Conservation (phyloP, 2,329 filamentous ascomycete species). For the Stachybotrys echinatus region DNA sequence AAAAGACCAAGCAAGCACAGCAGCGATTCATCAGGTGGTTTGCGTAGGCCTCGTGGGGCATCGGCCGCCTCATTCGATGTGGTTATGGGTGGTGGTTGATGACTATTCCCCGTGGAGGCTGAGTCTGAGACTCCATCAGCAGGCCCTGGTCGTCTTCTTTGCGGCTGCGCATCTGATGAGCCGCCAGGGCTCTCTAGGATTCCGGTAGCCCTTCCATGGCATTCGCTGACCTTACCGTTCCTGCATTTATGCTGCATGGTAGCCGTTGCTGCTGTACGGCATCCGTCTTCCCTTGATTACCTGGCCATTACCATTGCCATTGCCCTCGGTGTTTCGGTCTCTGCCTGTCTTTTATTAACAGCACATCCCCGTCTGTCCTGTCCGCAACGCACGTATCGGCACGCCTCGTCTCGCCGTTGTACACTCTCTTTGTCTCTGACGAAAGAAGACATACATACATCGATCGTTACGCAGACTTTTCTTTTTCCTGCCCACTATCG, state of each 20-base stretch:
- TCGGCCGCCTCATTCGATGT: not conserved
- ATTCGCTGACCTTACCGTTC: not conserved
- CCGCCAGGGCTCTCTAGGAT: conserved; percentile 2
- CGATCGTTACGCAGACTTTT: too few species aligned
- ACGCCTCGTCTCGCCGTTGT: too few species aligned
- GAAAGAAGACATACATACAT: too few species aligned
- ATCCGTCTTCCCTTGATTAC: not conserved
- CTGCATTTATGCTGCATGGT: conserved; percentile 14
- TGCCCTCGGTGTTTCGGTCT: not conserved
- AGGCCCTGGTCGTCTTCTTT: conserved; percentile 25
- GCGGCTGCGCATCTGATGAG: conserved; percentile 13
- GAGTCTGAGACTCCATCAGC: conserved; percentile 31
- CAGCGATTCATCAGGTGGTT: not conserved
- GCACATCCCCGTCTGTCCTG: too few species aligned
- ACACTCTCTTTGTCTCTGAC: too few species aligned
- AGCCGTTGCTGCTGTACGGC: not conserved
- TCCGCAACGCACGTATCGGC: too few species aligned
- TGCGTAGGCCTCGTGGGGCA: not conserved
- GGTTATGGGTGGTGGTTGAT: conserved; percentile 9
- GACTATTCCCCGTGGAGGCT: conserved; percentile 30
- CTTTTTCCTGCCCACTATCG: too few species aligned
- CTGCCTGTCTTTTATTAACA: too few species aligned
- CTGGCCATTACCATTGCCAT: too few species aligned
- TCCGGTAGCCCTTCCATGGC: not conserved
- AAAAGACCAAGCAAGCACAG: too few species aligned